Percentiles rank a stretch among this genome's conserved stretches.
Evolutionary conservation across 2,329 filamentous ascomycete species (phyloP).

Genomic region (Monosporascus sp.): DNA sequence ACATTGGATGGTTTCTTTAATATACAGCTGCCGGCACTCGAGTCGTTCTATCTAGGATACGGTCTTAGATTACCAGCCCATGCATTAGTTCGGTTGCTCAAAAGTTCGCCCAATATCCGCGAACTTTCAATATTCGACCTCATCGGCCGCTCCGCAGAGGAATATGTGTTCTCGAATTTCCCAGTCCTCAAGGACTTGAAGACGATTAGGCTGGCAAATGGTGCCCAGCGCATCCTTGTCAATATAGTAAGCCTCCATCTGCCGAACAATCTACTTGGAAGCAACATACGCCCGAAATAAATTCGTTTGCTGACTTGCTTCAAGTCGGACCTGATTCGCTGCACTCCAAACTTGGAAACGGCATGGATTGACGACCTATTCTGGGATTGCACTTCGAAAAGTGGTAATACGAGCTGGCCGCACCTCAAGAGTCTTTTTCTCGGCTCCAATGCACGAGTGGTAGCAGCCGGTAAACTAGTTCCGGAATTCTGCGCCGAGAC

Average conservation of each 20-base stretch:
- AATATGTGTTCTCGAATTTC: background rate
- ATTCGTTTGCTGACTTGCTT: conserved; percentile 4
- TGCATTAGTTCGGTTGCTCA: background rate
- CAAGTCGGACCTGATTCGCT: conserved; percentile 8
- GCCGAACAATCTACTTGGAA: background rate
- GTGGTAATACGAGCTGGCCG: conserved; percentile 1
- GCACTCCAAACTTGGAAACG: conserved; percentile 19
- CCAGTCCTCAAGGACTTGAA: background rate
- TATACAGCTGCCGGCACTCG: conserved; percentile 8
- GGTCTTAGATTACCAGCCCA: background rate
- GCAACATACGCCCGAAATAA: background rate
- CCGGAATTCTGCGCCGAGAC: background rate
- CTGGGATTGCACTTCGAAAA: background rate
- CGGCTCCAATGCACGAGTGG: background rate
- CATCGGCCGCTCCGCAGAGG: background rate
- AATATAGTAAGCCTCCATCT: background rate
- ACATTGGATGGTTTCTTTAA: background rate
- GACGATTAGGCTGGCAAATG: background rate
- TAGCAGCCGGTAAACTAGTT: background rate
- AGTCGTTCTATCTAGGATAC: conserved; percentile 5
- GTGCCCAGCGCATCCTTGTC: background rate
- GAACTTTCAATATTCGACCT: background rate
- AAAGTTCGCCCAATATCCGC: background rate
- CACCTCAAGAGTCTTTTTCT: conserved; percentile 10
- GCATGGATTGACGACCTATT: conserved; percentile 16